Conservation (phyloP, 1,284 basidiomycete genomes). For the Inonotus hispidus region DNA sequence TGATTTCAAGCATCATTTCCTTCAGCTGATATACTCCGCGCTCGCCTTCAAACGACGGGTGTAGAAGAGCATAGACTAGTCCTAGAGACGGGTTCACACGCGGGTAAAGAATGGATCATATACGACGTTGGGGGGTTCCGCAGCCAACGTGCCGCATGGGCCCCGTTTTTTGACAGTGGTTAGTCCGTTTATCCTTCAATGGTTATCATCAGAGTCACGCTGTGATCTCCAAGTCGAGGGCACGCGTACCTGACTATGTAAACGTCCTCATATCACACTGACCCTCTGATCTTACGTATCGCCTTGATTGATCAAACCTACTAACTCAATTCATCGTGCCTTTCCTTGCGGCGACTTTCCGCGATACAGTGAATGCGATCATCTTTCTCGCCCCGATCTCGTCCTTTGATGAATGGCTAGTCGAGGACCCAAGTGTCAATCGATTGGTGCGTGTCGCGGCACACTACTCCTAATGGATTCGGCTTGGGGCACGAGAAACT, state of each 20-base stretch:
- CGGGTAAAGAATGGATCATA: constrained; percentile 48
- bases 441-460: constrained; percentile 40
- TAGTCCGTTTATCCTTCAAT: constrained; percentile 19
- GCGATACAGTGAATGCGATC: constrained; percentile 45
- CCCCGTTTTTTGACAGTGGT: constrained; percentile 63
- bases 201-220: not conserved
- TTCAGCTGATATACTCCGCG: constrained; percentile 58
- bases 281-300: not conserved
- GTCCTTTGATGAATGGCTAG: constrained; percentile 57
- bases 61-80: constrained; percentile 56
- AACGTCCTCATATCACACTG: not conserved
- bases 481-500: not conserved
- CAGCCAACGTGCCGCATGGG: constrained; percentile 55
- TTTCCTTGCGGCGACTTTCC: not conserved
- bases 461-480: not conserved
- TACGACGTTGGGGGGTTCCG: constrained; percentile 58
- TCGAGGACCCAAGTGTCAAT: constrained; percentile 53
- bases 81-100: constrained; percentile 40
- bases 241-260: not conserved
- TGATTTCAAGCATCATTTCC: not conserved
- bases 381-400: constrained; percentile 64
- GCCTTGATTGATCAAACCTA: not conserved
- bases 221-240: not conserved
- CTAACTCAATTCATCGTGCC: not conserved
- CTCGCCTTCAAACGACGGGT: constrained; percentile 57